phyloP scores from a whole-genome alignment of 2,329 filamentous ascomycete genomes.

The Xylaria sp. region DNA sequence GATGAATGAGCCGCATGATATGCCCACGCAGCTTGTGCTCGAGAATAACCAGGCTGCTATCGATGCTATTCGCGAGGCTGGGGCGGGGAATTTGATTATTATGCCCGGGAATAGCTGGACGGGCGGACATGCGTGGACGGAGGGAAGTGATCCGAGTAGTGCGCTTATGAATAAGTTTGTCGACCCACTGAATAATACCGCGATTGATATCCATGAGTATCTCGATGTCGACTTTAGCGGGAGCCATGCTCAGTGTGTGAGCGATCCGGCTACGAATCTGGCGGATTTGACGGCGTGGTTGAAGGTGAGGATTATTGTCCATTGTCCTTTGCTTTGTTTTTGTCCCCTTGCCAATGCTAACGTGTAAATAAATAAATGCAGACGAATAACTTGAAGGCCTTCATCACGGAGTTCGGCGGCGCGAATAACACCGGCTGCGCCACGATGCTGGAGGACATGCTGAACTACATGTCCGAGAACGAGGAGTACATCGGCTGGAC shows the following conservation, averaged over 20 bases:
- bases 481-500: slow-evolving; percentile 57
- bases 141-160: slow-evolving; percentile 47
- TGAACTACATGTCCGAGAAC: slow-evolving; percentile 55
- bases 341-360: too few species aligned
- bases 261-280: slow-evolving; percentile 47
- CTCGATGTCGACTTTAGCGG: slow-evolving; percentile 57
- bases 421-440: slow-evolving; percentile 50
- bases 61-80: slow-evolving; percentile 49
- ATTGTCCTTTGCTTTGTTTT: not conserved
- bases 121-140: slow-evolving; percentile 54
- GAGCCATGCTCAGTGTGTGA: slow-evolving; percentile 48
- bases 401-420: slow-evolving; percentile 57
- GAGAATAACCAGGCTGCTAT: slow-evolving; percentile 55
- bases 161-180: slow-evolving; percentile 48
- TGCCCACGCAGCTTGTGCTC: slow-evolving; percentile 52
- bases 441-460: slow-evolving; percentile 48
- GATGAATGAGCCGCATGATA: slow-evolving; percentile 59
- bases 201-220: slow-evolving; percentile 58
- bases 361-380: not conserved
- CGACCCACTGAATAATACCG: slow-evolving; percentile 55
- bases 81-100: slow-evolving; percentile 54
- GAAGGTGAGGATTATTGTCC: slow-evolving; percentile 31
- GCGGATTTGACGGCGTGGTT: slow-evolving; percentile 53
- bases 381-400: slow-evolving; percentile 47
- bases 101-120: slow-evolving; percentile 57